Conservation (phyloP, 106 monocot species). For the Acorus calamus region DNA sequence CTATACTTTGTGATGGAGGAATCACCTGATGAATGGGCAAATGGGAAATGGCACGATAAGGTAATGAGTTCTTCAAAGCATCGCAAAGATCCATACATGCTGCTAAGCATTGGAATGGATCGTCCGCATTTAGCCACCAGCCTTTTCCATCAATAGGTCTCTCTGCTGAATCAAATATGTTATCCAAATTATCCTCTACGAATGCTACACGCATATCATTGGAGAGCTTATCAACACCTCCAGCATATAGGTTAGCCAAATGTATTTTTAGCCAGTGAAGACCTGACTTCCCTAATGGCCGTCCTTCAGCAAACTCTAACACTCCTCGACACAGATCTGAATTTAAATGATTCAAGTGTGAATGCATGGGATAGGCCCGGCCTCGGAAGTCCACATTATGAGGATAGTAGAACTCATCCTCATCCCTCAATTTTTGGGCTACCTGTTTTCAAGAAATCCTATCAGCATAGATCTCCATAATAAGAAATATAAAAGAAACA, state of each 20-base stretch:
- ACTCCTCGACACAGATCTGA: constrained; percentile 82
- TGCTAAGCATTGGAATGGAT: constrained; percentile 89
- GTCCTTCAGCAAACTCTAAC: constrained; percentile 75
- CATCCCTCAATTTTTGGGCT: constrained; percentile 66
- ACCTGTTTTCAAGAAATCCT: constrained; percentile 38
- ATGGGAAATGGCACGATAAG: constrained; percentile 42
- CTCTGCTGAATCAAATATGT: constrained; percentile 80
- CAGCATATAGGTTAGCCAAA: constrained; percentile 75
- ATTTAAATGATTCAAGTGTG: constrained; percentile 81
- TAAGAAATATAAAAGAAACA: neutral
- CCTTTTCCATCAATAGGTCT: constrained; percentile 66
- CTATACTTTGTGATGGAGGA: neutral
- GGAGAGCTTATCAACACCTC: constrained; percentile 71
- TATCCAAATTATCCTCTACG: constrained; percentile 60
- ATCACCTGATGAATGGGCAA: constrained; percentile 77
- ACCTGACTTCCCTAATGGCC: constrained; percentile 64
- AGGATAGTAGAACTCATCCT: constrained; percentile 80
- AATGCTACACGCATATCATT: constrained; percentile 51
- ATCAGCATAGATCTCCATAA: neutral
- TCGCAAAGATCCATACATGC: constrained; percentile 69
- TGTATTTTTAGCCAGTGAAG: constrained; percentile 79
- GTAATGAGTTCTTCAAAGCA: constrained; percentile 55
- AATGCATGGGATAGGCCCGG: constrained; percentile 88
- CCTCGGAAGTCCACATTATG: constrained; percentile 92
- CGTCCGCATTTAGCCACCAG: constrained; percentile 88